phyloP scores from a whole-genome alignment of 1,284 basidiomycete species.

The Pascua sp. region DNA sequence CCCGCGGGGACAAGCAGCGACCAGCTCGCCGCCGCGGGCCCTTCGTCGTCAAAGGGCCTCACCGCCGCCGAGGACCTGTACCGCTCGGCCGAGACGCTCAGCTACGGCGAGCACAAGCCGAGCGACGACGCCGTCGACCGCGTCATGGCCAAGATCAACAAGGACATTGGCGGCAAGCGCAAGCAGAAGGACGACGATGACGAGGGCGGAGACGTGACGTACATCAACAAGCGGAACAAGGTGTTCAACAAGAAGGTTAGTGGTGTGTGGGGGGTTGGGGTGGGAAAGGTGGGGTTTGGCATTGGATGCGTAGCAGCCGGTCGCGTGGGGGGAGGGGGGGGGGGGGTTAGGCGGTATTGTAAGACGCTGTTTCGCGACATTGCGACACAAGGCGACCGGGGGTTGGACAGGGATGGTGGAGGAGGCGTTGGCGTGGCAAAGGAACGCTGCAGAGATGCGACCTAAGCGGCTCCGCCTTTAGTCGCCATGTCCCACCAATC shows the following conservation, averaged over 20 bases:
- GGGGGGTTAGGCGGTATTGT: too few relatives aligned
- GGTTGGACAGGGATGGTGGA: too few relatives aligned
- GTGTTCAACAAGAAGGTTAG: constrained; percentile 98
- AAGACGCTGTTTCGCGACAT: too few relatives aligned
- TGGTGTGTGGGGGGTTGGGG: too few relatives aligned
- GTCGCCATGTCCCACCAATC: too few relatives aligned
- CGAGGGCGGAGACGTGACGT: constrained; percentile 90
- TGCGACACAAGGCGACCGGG: too few relatives aligned
- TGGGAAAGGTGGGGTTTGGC: too few relatives aligned
- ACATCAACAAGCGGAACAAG: constrained; percentile 98
- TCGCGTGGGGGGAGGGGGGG: too few relatives aligned
- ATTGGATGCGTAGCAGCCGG: too few relatives aligned
- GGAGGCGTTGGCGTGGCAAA: too few relatives aligned
- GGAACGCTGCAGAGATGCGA: too few relatives aligned
- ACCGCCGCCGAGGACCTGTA: constrained; percentile 73
- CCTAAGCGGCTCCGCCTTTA: too few relatives aligned
- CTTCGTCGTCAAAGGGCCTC: constrained; percentile 42
- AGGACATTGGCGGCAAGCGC: constrained; percentile 57
- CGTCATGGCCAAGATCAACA: constrained; percentile 85
- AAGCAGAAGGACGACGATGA: constrained; percentile 77
- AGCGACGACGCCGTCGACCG: constrained; percentile 91
- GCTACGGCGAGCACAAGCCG: constrained; percentile 92
- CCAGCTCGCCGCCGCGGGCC: constrained; percentile 28
- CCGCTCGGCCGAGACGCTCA: constrained; percentile 80
- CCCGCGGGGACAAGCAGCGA: constrained; percentile 46